These are phyloP conservation scores for Lolium perenne DNA, from an alignment of 176 grass and related monocot genomes.

Conservation along the genomic window DNA sequence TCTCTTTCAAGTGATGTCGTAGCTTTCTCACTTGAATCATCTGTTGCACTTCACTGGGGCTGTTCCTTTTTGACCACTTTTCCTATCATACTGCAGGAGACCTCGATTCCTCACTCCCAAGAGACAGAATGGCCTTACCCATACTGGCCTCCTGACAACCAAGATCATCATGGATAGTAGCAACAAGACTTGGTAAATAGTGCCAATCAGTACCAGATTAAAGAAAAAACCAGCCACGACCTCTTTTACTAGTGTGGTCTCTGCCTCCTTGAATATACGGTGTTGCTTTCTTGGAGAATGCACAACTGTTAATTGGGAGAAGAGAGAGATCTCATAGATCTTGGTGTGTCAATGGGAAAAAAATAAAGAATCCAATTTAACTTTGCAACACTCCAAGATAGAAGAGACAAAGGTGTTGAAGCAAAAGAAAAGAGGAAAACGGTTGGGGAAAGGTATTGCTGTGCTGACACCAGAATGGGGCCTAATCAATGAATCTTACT, in stretches of 20 bases:
- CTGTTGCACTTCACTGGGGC: conserved; percentile 39
- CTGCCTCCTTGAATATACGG: conserved; percentile 47
- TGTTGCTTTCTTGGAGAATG: conserved; percentile 61
- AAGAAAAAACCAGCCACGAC: conserved; percentile 55
- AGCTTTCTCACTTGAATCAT: conserved; percentile 38
- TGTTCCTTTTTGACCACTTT: conserved; percentile 52
- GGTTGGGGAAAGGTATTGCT: conserved; percentile 54
- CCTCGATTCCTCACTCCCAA: conserved; percentile 86
- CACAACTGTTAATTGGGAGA: conserved; percentile 42
- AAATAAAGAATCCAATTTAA: conserved; percentile 23
- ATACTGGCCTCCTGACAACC: conserved; percentile 93
- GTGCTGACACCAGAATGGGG: conserved; percentile 62
- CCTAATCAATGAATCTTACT: conserved; percentile 26
- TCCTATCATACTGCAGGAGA: conserved; percentile 67
- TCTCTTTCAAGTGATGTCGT: conserved; percentile 37
- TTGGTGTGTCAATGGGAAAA: conserved; percentile 17
- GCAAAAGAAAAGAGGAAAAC: conserved; percentile 19
- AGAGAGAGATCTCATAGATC: conserved; percentile 49
- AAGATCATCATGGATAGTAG: conserved; percentile 98
- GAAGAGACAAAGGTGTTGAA: conserved; percentile 43
- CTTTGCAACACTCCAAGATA: conserved; percentile 41
- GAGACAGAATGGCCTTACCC: conserved; percentile 97
- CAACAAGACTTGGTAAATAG: conserved; percentile 56
- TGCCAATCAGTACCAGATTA: conserved; percentile 41
- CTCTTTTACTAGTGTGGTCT: conserved; percentile 55